Base-by-base conservation (phyloP, 306 rosid genomes). In the Psophocarpus tetragonolobus region DNA sequence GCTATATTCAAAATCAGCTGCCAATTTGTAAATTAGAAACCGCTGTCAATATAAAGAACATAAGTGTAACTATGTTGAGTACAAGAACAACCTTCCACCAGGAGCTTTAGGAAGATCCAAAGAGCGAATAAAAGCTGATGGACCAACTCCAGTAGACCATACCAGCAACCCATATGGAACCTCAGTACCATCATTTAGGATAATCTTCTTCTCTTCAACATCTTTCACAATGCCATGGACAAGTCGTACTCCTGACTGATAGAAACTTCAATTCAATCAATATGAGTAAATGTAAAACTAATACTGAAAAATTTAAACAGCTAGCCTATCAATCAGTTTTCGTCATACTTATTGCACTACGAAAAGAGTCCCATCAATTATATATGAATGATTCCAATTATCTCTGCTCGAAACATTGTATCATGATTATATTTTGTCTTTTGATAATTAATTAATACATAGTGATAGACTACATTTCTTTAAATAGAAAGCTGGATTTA, bases 71-170 rank as follows among this genome's bases (percentile, higher is more conserved):
- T 35, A 51, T 50, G 68, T 57, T 23, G 21, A 77, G 73, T 27
- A 68, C 44, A 56, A 68, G 75, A 73, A 75, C 60, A 41, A 90
- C 99, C 99, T 90, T 85, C 99, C 99, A 84, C 97, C 99, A 8
- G 97, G 93, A 86, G 99, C 80, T 85, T 96, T 96, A 13, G 99
- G 91, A 57, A 96, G 85, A 48, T 87, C 88, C 71, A 90, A 29
- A 10, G 93, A 80, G 6, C 67, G 84, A 63, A 91, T 74, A 71
- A 95, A 42, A 53, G 93, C 68, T 18, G 99, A 92, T 26, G 99
- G 99, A 69, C 98, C 99, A 84, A 96, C 99, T 71, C 99, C 98
- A 20, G 98, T 96, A 41, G 99, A 92, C 99, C 99, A 96, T 53
- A 96, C 99, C 39, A 96, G 62, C 86, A 96, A 79, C 27, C 99